Evolutionary conservation across 345 rosid species (phyloP).

Genomic region (Euphorbia peplus): DNA sequence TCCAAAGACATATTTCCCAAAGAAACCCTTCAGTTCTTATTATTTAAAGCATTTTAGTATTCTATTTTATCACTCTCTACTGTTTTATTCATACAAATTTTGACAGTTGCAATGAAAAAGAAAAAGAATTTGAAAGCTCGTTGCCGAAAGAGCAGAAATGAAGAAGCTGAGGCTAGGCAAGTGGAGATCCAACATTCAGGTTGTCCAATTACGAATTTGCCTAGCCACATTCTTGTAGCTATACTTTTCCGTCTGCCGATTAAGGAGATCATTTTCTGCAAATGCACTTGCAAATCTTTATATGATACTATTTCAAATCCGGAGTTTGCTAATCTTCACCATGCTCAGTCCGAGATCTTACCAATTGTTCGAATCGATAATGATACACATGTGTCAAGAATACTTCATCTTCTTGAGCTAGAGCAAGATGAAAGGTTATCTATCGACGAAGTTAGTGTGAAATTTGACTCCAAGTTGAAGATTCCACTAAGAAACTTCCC

Average conservation of each 20-base stretch:
- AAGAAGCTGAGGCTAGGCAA: not conserved
- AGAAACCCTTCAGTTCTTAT: too few relatives aligned
- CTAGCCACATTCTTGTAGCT: conserved; percentile 7
- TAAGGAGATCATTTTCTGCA: conserved; percentile 12
- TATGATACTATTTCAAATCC: conserved; percentile 7
- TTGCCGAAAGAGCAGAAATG: not conserved
- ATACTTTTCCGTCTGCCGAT: conserved; percentile 16
- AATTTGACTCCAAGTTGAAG: conserved; percentile 11
- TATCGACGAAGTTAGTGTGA: not conserved
- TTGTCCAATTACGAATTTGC: conserved; percentile 3
- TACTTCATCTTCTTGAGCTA: conserved; percentile 18
- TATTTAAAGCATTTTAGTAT: not conserved
- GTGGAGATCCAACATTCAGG: not conserved
- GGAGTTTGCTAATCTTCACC: conserved; percentile 7
- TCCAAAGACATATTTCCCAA: too few relatives aligned
- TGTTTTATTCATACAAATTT: not conserved
- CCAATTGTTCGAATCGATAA: conserved; percentile 4
- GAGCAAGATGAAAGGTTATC: not conserved
- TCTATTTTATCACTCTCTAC: not conserved
- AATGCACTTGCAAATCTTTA: conserved; percentile 23
- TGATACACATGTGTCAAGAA: conserved; percentile 1
- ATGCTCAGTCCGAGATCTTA: conserved; percentile 10
- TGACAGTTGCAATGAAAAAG: not conserved
- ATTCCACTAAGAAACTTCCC: conserved; percentile 12
- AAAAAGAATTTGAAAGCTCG: not conserved